Evolutionary conservation across 148 eudicot species (phyloP).

Genomic region (Vaccinium macrocarpon): DNA sequence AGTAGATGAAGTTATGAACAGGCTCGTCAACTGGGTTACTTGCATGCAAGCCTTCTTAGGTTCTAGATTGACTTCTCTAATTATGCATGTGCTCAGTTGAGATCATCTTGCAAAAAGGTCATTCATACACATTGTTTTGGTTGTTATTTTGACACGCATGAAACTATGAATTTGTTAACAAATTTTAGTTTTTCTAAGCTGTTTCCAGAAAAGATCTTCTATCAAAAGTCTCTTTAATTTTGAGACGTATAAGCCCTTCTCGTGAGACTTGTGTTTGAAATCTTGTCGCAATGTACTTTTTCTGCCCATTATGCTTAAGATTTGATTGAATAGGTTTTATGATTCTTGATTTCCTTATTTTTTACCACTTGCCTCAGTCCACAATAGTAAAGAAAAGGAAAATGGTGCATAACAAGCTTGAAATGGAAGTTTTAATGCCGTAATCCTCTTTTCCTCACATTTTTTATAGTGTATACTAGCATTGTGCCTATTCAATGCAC

Average conservation of each 20-base stretch:
- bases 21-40: neutral
- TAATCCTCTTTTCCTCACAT: neutral
- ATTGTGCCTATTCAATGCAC: no score
- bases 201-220: neutral
- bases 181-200: neutral
- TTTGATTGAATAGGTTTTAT: neutral
- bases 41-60: neutral
- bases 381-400: neutral
- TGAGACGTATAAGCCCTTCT: neutral
- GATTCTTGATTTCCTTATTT: neutral
- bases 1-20: neutral
- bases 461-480: no score
- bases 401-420: neutral
- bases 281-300: neutral
- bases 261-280: neutral
- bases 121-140: neutral
- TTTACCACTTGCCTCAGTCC: neutral
- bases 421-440: neutral
- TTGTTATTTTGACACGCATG: neutral
- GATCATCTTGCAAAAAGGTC: neutral
- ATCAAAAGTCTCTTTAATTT: neutral
- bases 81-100: neutral
- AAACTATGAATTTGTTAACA: neutral
- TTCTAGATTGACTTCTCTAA: neutral
- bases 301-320: slow-evolving; percentile 1